Percentiles rank a stretch among this genome's conserved stretches.
Evolutionary conservation across 164 flowering plant genomes (phyloP).

Genomic region (Euptelea pleiosperma): DNA sequence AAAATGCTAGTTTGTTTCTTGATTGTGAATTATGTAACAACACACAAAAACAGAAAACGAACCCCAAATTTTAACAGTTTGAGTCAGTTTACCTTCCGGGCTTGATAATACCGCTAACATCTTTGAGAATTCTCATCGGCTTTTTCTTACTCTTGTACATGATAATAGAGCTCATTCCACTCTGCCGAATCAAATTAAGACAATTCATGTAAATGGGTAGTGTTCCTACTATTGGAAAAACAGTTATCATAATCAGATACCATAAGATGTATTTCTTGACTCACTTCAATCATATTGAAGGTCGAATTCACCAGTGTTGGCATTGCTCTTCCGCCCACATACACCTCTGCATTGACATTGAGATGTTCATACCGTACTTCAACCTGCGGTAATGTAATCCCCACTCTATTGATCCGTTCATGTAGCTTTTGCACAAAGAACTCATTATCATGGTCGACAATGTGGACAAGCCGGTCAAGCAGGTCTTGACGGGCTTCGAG

Average conservation of each 20-base stretch:
- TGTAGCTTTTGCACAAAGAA: constrained; percentile 46
- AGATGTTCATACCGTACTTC: constrained; percentile 19
- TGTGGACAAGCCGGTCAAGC: constrained; percentile 37
- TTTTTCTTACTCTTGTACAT: constrained; percentile 21
- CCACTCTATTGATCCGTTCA: constrained; percentile 35
- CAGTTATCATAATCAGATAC: too few relatives aligned
- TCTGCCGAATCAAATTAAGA: constrained; percentile 17
- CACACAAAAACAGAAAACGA: background rate
- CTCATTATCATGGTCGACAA: constrained; percentile 50
- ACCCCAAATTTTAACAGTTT: background rate
- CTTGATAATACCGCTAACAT: constrained; percentile 30
- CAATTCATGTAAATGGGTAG: too few relatives aligned
- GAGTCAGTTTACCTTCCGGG: constrained; percentile 27
- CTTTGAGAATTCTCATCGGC: constrained; percentile 22
- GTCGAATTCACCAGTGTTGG: constrained; percentile 9
- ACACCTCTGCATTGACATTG: constrained; percentile 11
- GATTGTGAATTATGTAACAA: background rate
- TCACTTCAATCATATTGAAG: constrained; percentile 14
- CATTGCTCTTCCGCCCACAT: constrained; percentile 17
- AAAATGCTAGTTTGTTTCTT: constrained; percentile 1
- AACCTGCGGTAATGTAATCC: constrained; percentile 11
- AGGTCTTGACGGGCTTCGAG: constrained; percentile 29
- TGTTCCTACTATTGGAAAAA: too few relatives aligned
- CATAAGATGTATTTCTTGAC: too few relatives aligned
- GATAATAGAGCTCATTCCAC: constrained; percentile 18